Evolutionary conservation across 139 green algal species (phyloP).

Genomic region (Picochlorum sp.): DNA sequence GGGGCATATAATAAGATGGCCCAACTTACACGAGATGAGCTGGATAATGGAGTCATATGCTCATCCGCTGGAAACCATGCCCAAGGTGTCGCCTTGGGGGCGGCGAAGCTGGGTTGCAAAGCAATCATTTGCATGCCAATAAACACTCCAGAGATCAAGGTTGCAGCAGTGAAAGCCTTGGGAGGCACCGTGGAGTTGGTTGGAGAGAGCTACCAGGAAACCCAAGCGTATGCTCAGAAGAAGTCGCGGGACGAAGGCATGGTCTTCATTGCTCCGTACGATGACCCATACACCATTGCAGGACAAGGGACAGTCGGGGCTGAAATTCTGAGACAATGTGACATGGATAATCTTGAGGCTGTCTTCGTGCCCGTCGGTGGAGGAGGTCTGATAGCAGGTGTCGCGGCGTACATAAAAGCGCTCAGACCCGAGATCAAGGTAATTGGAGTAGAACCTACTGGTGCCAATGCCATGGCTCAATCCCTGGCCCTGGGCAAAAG

Average conservation of each 20-base stretch:
- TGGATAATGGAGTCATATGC: conserved; percentile 80
- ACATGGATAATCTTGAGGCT: conserved; percentile 56
- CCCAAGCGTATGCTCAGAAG: conserved; percentile 47
- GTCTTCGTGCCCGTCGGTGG: conserved; percentile 87
- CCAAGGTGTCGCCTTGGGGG: conserved; percentile 83
- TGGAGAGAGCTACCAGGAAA: conserved; percentile 89
- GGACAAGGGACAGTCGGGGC: conserved; percentile 90
- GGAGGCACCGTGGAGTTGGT: conserved; percentile 85
- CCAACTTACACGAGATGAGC: conserved; percentile 55
- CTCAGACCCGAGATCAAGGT: conserved; percentile 55
- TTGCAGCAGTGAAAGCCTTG: conserved; percentile 63
- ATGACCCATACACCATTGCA: conserved; percentile 91
- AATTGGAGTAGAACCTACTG: conserved; percentile 87
- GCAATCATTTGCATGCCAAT: conserved; percentile 89
- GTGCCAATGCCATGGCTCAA: conserved; percentile 88
- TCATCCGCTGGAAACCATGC: conserved; percentile 92
- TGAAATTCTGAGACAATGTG: conserved; percentile 71
- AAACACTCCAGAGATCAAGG: conserved; percentile 79
- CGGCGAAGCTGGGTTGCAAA: conserved; percentile 52
- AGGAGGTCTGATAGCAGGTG: conserved; percentile 87
- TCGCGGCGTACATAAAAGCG: conserved; percentile 82
- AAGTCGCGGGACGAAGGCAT: conserved; percentile 46
- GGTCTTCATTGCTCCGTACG: conserved; percentile 85
- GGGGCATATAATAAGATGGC: conserved; percentile 92
- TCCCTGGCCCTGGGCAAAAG: conserved; percentile 57